Evolutionary conservation across 345 rosid species (phyloP).

Genomic region (Hypericum perforatum): DNA sequence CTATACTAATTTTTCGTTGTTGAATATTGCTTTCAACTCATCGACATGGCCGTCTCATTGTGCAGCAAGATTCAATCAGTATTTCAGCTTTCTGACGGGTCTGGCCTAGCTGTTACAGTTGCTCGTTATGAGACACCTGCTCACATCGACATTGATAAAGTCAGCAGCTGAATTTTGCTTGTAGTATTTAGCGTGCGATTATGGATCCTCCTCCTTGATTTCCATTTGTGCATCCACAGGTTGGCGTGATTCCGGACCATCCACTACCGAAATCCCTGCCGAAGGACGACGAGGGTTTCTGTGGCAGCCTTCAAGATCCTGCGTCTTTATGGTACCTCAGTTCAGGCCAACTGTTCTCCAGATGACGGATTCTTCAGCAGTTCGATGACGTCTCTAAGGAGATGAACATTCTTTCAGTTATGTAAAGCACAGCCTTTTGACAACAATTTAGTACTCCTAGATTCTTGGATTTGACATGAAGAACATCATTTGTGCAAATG

Average conservation of each 20-base stretch:
- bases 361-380: conserved; percentile 19
- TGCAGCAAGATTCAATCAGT: conserved; percentile 96
- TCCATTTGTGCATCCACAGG: conserved; percentile 25
- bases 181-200: not conserved
- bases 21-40: conserved; percentile 3
- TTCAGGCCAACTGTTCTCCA: conserved; percentile 48
- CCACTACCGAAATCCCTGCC: conserved; percentile 76
- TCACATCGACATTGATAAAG: conserved; percentile 82
- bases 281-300: conserved; percentile 60
- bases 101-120: conserved; percentile 85
- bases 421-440: conserved; percentile 8
- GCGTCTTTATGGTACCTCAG: conserved; percentile 55
- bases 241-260: conserved; percentile 88
- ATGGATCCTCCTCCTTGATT: not conserved
- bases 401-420: not conserved
- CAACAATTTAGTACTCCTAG: not conserved
- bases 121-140: conserved; percentile 97
- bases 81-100: conserved; percentile 89
- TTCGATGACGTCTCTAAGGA: not conserved
- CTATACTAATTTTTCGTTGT: not conserved
- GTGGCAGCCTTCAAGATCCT: conserved; percentile 73
- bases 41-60: conserved; percentile 4
- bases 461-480: not conserved
- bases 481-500: not conserved
- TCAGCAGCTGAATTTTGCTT: conserved; percentile 11